phyloP scores from a whole-genome alignment of 495 filamentous ascomycete species.

The Lophiotrema nucula region DNA sequence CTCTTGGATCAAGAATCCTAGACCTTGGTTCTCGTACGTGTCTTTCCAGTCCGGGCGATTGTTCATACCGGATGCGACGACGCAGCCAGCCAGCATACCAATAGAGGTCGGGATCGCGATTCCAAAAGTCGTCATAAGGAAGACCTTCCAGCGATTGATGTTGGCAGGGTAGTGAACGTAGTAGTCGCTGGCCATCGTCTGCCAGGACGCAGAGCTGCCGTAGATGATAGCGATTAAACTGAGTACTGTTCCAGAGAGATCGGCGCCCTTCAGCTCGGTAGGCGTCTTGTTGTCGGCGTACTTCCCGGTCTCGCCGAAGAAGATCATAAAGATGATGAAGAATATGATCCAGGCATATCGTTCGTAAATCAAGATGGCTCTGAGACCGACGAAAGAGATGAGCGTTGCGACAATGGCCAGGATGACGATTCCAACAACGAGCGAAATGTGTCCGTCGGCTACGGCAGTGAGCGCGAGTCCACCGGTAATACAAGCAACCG shows the following conservation, averaged over 20 bases:
- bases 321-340: slow-evolving; percentile 11
- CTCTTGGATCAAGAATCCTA: slow-evolving; percentile 58
- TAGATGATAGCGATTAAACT: slow-evolving; percentile 17
- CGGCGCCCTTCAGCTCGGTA: background rate
- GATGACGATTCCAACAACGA: slow-evolving; percentile 51
- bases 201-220: slow-evolving; percentile 44
- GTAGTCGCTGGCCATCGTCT: slow-evolving; percentile 60
- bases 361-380: slow-evolving; percentile 40
- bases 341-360: slow-evolving; percentile 40
- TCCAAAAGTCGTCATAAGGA: slow-evolving; percentile 49
- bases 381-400: slow-evolving; percentile 48
- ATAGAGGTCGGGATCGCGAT: slow-evolving; percentile 57
- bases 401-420: slow-evolving; percentile 45
- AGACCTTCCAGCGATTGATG: slow-evolving; percentile 53
- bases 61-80: slow-evolving; percentile 49
- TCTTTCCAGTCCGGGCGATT: slow-evolving; percentile 44
- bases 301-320: slow-evolving; percentile 17
- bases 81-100: slow-evolving; percentile 55
- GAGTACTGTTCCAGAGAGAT: slow-evolving; percentile 1
- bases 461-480: slow-evolving; percentile 47
- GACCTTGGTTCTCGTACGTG: slow-evolving; percentile 51
- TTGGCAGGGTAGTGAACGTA: slow-evolving; percentile 61
- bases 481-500: slow-evolving; percentile 20
- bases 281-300: slow-evolving; percentile 10
- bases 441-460: slow-evolving; percentile 46